Conservation (phyloP, 2,329 filamentous ascomycete species). For the Aspergillus tamarii region DNA sequence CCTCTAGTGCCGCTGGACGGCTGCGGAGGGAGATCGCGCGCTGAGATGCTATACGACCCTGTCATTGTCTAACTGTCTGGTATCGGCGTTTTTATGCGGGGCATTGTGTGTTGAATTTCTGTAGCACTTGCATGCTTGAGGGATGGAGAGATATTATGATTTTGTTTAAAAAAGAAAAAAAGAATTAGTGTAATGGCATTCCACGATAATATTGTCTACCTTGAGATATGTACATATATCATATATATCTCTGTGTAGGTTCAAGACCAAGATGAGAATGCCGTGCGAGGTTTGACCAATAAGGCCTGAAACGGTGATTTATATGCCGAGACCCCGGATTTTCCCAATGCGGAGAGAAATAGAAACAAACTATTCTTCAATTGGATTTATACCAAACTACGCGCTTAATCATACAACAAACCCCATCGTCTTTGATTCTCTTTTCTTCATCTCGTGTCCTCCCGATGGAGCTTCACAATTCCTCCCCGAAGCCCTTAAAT, state of each 20-base stretch:
- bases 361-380: not conserved
- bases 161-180: not conserved
- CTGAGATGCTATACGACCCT: constrained; percentile 29
- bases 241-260: too few species aligned
- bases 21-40: constrained; percentile 64
- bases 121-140: not conserved
- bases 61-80: not conserved
- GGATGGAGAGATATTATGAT: not conserved
- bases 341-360: constrained; percentile 29
- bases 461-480: constrained; percentile 31
- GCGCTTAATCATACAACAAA: not conserved
- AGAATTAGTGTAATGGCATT: not conserved
- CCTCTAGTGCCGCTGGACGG: constrained; percentile 63
- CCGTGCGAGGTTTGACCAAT: not conserved
- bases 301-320: not conserved
- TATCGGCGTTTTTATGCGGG: constrained; percentile 14
- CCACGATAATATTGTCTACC: not conserved
- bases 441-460: not conserved
- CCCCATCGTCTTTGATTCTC: constrained; percentile 6
- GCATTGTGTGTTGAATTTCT: not conserved
- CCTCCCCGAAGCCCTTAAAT: constrained; percentile 24
- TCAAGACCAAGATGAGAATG: not conserved
- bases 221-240: not conserved
- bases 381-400: not conserved
- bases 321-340: constrained; percentile 19